phyloP scores from a whole-genome alignment of 306 rosid species.

The Rosa rugosa region DNA sequence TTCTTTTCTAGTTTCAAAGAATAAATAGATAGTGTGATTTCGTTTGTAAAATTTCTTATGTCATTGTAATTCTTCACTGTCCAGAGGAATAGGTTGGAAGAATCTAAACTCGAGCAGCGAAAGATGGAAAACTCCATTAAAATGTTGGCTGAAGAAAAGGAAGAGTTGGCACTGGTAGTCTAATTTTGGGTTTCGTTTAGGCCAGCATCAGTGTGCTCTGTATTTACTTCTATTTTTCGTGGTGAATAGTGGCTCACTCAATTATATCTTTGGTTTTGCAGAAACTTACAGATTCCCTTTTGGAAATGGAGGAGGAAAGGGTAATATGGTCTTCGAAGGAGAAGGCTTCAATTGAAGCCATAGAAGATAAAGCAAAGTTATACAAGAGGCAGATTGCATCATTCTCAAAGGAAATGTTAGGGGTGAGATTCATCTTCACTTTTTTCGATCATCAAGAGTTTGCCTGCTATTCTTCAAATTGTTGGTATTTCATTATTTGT shows the following conservation, averaged over 20 bases:
- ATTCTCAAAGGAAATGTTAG: constrained; percentile 53
- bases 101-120: constrained; percentile 52
- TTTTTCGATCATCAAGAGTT: constrained; percentile 12
- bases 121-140: constrained; percentile 54
- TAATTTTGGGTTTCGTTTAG: constrained; percentile 13
- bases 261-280: constrained; percentile 40
- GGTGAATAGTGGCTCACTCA: constrained; percentile 22
- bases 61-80: constrained; percentile 22
- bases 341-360: constrained; percentile 64
- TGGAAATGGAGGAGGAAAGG: constrained; percentile 90
- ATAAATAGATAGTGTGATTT: constrained; percentile 17
- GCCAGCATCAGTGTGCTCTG: neutral
- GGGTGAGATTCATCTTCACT: constrained; percentile 45
- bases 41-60: constrained; percentile 5
- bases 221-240: constrained; percentile 9
- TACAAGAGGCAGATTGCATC: constrained; percentile 44
- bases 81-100: constrained; percentile 67
- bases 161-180: constrained; percentile 80
- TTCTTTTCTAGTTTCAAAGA: neutral
- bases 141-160: constrained; percentile 68
- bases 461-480: neutral
- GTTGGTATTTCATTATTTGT: too few species aligned
- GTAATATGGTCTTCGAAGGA: constrained; percentile 82
- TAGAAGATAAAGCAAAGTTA: constrained; percentile 58
- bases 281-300: constrained; percentile 87